Base-by-base conservation (phyloP, 345 rosid genomes). In the Ricinus communis region DNA sequence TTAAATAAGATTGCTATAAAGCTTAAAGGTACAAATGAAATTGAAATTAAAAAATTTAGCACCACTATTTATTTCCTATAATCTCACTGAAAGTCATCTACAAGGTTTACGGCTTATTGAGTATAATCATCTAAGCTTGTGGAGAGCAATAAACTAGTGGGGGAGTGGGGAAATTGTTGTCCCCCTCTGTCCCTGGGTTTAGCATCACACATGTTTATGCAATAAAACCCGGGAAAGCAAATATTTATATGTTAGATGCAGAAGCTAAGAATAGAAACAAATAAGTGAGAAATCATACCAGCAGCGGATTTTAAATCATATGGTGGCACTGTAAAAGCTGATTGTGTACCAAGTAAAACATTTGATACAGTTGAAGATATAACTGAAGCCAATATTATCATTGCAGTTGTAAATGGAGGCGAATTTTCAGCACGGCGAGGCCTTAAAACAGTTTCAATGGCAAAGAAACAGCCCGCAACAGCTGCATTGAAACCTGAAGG, bases 221-320 rank as follows among this genome's bases (percentile, higher is more conserved):
- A 46, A 5, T 2, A 8, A 50, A 43, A 25, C 5, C 6, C 3
- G 51, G 66, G 16, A n/a, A 62, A 18, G 8, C 14, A 51, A 40
- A 58, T 14, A 73, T 65, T 28, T 63, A 47, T 6, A 63, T 65
- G 14, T 45, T 9, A 67, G 54, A 45, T 9, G 12, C 36, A 68
- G 27, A 46, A 30, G 5, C 10, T 15, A 28, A 45, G 38, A 28
- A 65, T 0, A 61, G 15, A 49, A 46, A 57, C 41, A 62, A 57
- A 65, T 41, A 31, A 61, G 45, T 22, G n/a, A 70, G 63, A 55
- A 24, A 28, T 71, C 47, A 70, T 78, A 92, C 97, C 99, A 53
- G 99, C 97, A 82, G 97, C 99, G 33, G 97, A 95, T 84, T 95
- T 95, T 80, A 95, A 79, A 80, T 95, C 99, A 72, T 95, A 95